Evolutionary conservation across 2,329 filamentous ascomycete species (phyloP).

Genomic region (Rhytidhysteron rufulum): DNA sequence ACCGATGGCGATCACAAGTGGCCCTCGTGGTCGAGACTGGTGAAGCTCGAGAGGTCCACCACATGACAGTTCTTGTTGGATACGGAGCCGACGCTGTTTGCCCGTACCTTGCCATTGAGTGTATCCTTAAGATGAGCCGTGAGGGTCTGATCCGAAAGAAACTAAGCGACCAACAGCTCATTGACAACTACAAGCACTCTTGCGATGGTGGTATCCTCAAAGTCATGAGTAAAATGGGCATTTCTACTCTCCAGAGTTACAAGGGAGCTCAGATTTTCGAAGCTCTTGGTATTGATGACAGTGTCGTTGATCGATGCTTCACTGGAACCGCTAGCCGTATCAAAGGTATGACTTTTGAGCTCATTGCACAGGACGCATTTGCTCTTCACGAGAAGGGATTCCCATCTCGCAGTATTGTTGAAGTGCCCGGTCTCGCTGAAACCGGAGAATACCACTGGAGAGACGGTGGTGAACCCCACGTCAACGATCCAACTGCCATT

Average conservation of each 20-base stretch:
- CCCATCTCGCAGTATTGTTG: conserved; percentile 72
- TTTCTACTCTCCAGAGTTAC: conserved; percentile 92
- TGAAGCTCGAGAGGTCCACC: conserved; percentile 94
- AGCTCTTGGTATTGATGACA: conserved; percentile 87
- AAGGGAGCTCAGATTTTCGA: conserved; percentile 99
- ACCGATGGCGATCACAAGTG: conserved; percentile 89
- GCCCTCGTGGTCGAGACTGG: conserved; percentile 88
- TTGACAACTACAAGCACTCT: conserved; percentile 95
- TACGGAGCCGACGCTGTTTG: conserved; percentile 94
- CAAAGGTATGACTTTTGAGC: conserved; percentile 87
- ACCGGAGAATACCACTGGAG: conserved; percentile 98
- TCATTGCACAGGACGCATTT: conserved; percentile 91
- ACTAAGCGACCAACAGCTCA: conserved; percentile 73
- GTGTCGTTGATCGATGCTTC: conserved; percentile 91
- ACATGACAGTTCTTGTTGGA: conserved; percentile 96
- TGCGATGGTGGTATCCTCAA: conserved; percentile 95
- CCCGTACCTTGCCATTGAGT: conserved; percentile 93
- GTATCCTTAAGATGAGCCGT: conserved; percentile 92
- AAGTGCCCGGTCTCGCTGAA: conserved; percentile 77
- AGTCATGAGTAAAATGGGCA: conserved; percentile 99
- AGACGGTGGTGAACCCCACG: conserved; percentile 89
- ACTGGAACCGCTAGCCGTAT: conserved; percentile 91
- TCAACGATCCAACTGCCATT: conserved; percentile 92
- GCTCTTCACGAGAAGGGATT: conserved; percentile 93
- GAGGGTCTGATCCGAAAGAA: conserved; percentile 92